phyloP scores from a whole-genome alignment of 139 green algal species.

The Auxenochlorella pyrenoidosa region DNA sequence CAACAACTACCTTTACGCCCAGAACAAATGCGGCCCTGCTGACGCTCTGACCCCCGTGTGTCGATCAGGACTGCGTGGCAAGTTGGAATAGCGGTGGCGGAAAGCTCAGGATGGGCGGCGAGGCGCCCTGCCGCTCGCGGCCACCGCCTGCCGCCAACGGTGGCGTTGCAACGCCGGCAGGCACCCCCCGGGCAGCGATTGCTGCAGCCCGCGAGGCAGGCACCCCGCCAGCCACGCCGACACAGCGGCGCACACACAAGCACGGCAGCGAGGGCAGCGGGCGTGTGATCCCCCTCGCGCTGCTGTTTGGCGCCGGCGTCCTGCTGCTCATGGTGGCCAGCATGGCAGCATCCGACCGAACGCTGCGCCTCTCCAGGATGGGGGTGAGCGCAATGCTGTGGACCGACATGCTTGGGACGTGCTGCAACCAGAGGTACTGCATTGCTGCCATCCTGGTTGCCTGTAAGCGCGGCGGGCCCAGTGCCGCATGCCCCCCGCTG shows the following conservation, averaged over 20 bases:
- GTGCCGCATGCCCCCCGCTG: not conserved
- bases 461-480: not conserved
- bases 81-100: too few species aligned
- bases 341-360: not conserved
- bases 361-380: not conserved
- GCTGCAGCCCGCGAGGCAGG: not conserved
- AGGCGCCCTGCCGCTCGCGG: too few species aligned
- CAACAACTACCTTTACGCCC: too few species aligned
- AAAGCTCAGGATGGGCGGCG: too few species aligned
- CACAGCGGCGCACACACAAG: not conserved
- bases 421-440: too few species aligned
- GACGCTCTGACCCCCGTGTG: too few species aligned
- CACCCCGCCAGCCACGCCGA: not conserved
- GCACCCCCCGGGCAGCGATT: too few species aligned
- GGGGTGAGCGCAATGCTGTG: not conserved
- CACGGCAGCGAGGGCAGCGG: not conserved
- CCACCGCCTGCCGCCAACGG: too few species aligned
- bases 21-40: too few species aligned
- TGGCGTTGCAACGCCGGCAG: too few species aligned
- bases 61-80: too few species aligned
- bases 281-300: not conserved
- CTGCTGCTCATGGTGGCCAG: constrained; percentile 6
- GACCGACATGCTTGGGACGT: too few species aligned
- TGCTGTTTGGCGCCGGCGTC: not conserved
- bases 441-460: not conserved